Evolutionary conservation across 2,329 filamentous ascomycete genomes (phyloP), one percentile per base, ranked within the genome.

Genomic region (Arthrobotrys pseudoclavata): DNA sequence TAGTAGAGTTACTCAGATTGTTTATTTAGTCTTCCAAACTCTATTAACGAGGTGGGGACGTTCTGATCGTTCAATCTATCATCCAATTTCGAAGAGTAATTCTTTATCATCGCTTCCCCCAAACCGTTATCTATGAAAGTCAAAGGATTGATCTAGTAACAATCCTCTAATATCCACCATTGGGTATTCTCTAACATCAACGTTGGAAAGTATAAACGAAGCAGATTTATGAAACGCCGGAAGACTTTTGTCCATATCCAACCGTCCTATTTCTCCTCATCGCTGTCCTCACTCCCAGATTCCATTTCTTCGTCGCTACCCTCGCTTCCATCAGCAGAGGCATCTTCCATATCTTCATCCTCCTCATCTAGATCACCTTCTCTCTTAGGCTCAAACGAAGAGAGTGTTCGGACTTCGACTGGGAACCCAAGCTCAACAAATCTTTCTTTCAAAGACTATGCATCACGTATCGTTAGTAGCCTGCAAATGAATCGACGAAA

Each of bases 381-480:
- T 22, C 24, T 31, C 64, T 70, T 67, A 15, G 75, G 69, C n/a
- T 53, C 57, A 34, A 79, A 74, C 7, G 34, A 29, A 3, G 68
- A 48, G 61, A 98, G 86, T 29, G 91, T 87, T 82, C 91, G 90
- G 45, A 92, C 87, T 82, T 92, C 88, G 0, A 91, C 91, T 83
- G 90, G 91, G 86, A 97, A 99, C 0, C 94, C 94, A 70, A 89
- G 90, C 0, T 85, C 86, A 80, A 89, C 87, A 81, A 98, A 92
- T 1, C 91, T 90, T 80, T 90, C 90, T 81, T 91, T 89, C 80
- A 97, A 89, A 76, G 88, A 88, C 93, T 97, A 81, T 48, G 75
- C 62, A 22, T 18, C 69, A 47, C 40, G 80, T 74, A 72, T 80
- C 37, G 81, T 79, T 71, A 80, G 53, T 22, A 24, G 9, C 0